Evolutionary conservation across 345 rosid genomes (phyloP).

Genomic region (Pistacia vera): DNA sequence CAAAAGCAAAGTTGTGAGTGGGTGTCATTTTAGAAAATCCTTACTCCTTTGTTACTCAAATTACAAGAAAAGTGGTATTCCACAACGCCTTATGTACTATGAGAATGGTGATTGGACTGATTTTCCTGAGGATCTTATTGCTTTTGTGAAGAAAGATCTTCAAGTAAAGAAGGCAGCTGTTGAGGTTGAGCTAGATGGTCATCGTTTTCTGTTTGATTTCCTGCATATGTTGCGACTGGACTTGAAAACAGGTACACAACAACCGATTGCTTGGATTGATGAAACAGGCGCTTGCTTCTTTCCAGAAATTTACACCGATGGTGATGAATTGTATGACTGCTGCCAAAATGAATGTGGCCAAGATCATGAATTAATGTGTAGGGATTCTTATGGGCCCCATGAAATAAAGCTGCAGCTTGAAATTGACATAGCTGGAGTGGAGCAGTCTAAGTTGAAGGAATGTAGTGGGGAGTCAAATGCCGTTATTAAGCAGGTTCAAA

Average conservation of each 20-base stretch:
- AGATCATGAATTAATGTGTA: conserved; percentile 22
- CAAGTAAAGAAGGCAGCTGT: conserved; percentile 61
- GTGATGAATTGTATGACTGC: conserved; percentile 37
- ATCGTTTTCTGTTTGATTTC: conserved; percentile 63
- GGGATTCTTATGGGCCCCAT: conserved; percentile 36
- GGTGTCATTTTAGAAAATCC: conserved; percentile 45
- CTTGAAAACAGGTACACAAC: conserved; percentile 60
- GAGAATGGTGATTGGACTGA: conserved; percentile 83
- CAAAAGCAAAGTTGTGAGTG: conserved; percentile 28
- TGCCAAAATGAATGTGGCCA: conserved; percentile 40
- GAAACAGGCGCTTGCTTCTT: conserved; percentile 73
- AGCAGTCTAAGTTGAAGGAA: conserved; percentile 53
- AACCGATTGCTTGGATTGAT: conserved; percentile 96
- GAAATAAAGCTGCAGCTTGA: conserved; percentile 88
- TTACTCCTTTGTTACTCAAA: conserved; percentile 62
- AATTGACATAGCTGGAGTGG: conserved; percentile 66
- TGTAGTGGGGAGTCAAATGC: conserved; percentile 76
- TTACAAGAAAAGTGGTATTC: conserved; percentile 65
- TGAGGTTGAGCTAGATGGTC: conserved; percentile 58
- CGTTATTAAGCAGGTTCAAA: conserved; percentile 40
- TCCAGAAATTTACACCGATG: conserved; percentile 60
- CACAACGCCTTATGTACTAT: conserved; percentile 71
- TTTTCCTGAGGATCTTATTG: conserved; percentile 49
- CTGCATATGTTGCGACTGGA: conserved; percentile 77
- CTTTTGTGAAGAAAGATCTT: conserved; percentile 54